These are phyloP conservation scores for Mallotus repandus DNA, from an alignment of 441 rosid genomes.

Conservation along the genomic window DNA sequence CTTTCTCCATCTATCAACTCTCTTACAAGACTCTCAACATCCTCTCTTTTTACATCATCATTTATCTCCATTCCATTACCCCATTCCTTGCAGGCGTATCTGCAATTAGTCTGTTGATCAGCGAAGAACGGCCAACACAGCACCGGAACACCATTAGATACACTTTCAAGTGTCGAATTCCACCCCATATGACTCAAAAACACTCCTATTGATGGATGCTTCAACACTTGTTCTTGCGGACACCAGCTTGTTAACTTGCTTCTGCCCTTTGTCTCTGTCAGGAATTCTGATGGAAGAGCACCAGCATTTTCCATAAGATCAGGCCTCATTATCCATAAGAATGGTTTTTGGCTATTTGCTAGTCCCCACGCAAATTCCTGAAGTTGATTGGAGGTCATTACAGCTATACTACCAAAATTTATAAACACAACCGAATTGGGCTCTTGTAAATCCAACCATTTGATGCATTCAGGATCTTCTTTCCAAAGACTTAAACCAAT, in stretches of 20 bases:
- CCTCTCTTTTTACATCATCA: constrained; percentile 20
- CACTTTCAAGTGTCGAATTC: constrained; percentile 17
- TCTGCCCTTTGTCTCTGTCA: background rate
- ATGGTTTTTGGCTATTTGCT: constrained; percentile 1
- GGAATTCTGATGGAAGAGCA: background rate
- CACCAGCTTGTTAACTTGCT: constrained; percentile 15
- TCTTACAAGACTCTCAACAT: constrained; percentile 22
- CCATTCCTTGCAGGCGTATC: constrained; percentile 14
- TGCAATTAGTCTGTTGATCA: constrained; percentile 14
- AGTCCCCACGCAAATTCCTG: constrained; percentile 11
- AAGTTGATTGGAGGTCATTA: background rate
- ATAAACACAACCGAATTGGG: background rate
- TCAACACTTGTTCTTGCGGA: constrained; percentile 9
- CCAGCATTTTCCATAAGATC: background rate
- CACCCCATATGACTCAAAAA: constrained; percentile 22
- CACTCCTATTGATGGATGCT: constrained; percentile 12
- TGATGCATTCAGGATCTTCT: background rate
- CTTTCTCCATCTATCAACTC: constrained; percentile 23
- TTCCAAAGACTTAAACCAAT: background rate
- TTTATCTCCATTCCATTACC: constrained; percentile 16
- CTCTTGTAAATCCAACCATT: background rate
- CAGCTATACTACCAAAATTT: constrained; percentile 9
- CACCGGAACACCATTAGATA: background rate
- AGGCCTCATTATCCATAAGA: background rate
- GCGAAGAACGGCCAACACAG: constrained; percentile 14